Conservation (phyloP, 2,329 filamentous ascomycete genomes). For the Pseudopyricularia cyperi region DNA sequence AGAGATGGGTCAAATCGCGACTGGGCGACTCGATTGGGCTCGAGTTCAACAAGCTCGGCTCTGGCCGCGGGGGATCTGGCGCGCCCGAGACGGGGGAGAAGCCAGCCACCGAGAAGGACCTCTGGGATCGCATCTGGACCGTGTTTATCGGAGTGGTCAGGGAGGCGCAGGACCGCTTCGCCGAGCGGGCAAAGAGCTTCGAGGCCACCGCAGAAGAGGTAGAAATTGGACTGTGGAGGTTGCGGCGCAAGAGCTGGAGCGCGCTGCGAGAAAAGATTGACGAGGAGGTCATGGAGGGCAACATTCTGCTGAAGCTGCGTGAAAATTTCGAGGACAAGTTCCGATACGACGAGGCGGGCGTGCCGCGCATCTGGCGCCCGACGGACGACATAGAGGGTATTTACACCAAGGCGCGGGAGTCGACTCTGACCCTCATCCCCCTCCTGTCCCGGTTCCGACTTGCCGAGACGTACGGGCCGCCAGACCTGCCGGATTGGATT, state of each 20-base stretch:
- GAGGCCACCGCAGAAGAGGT: conserved; percentile 87
- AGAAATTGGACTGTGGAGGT: conserved; percentile 79
- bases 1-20: conserved; percentile 84
- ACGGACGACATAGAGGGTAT: conserved; percentile 94
- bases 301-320: conserved; percentile 83
- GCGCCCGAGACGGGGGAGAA: conserved; percentile 69
- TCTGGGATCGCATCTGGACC: conserved; percentile 93
- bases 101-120: conserved; percentile 61
- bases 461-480: conserved; percentile 57
- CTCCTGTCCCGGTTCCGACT: conserved; percentile 77
- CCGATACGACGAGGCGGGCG: conserved; percentile 88
- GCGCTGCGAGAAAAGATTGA: conserved; percentile 84
- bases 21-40: conserved; percentile 78
- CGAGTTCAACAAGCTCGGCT: conserved; percentile 93
- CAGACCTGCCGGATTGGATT: conserved; percentile 75
- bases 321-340: conserved; percentile 99
- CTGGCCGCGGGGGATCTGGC: conserved; percentile 69
- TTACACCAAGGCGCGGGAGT: conserved; percentile 85
- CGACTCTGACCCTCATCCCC: conserved; percentile 81
- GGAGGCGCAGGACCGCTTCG: conserved; percentile 76
- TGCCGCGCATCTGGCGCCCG: conserved; percentile 92
- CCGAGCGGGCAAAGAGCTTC: conserved; percentile 81
- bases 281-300: conserved; percentile 96
- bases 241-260: conserved; percentile 89
- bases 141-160: conserved; percentile 72